These are phyloP conservation scores for Solanum arcanum DNA, from an alignment of 257 asterid genomes.

Conservation along the genomic window DNA sequence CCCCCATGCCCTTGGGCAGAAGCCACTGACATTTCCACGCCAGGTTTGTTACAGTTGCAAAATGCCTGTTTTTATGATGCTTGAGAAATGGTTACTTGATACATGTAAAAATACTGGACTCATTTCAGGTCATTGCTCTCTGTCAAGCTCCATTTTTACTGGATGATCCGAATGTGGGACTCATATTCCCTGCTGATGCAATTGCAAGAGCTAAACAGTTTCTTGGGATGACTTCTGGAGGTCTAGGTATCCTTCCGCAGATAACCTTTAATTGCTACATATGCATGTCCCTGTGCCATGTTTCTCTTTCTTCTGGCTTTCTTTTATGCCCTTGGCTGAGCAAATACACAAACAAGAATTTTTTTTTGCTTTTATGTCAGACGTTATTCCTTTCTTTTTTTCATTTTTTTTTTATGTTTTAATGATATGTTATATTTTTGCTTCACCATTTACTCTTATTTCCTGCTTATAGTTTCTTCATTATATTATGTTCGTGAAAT, in stretches of 20 bases:
- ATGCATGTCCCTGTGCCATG: background rate
- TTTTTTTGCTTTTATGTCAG: background rate
- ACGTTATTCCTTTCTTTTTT: background rate
- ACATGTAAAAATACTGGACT: background rate
- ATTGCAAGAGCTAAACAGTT: constrained; percentile 90
- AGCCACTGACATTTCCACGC: constrained; percentile 91
- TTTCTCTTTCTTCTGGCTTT: background rate
- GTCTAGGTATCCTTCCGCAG: constrained; percentile 50
- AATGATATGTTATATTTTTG: background rate
- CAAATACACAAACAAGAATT: background rate
- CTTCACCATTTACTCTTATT: background rate
- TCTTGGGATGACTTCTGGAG: constrained; percentile 74
- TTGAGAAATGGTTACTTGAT: background rate
- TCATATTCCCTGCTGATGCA: constrained; percentile 91
- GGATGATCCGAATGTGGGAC: constrained; percentile 95
- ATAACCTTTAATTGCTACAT: background rate
- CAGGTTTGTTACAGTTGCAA: constrained; percentile 40
- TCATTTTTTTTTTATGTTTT: background rate
- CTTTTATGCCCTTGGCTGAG: background rate
- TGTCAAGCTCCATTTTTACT: constrained; percentile 98
- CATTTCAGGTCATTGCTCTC: constrained; percentile 78
- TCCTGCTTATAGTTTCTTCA: background rate
- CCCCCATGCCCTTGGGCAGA: constrained; percentile 95
- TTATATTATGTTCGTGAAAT: background rate
- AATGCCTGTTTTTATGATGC: background rate